A percentile compares a stretch with the other conserved stretches of the same genome.
Evolutionary conservation across 108 stramenopile species (phyloP).

Genomic region (Pseudonitzschia delicatissima): DNA sequence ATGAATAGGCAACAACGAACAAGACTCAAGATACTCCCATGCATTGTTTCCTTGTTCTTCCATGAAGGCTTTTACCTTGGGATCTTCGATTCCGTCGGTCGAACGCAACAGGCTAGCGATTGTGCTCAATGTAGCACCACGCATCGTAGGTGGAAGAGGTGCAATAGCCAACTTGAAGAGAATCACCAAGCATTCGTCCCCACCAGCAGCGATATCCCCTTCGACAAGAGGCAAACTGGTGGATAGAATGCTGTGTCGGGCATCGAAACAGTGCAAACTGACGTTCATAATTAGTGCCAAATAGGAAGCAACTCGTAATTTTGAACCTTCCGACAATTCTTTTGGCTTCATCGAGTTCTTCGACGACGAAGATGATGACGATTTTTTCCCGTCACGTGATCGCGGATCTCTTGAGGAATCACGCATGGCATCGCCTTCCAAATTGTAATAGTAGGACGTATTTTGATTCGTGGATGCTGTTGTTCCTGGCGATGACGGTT

Average conservation of each 20-base stretch:
- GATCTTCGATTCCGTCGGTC: slow-evolving; percentile 9
- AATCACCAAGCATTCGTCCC: slow-evolving; percentile 57
- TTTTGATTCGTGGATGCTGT: slow-evolving; percentile 9
- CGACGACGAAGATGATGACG: slow-evolving; percentile 12
- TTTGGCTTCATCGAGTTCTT: slow-evolving; percentile 30
- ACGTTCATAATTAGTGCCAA: slow-evolving; percentile 56
- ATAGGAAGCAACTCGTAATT: slow-evolving; percentile 43
- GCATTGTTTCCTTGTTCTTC: slow-evolving; percentile 43
- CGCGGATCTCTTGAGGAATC: background rate
- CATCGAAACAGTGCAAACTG: slow-evolving; percentile 39
- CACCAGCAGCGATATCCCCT: slow-evolving; percentile 19
- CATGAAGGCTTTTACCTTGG: slow-evolving; percentile 17
- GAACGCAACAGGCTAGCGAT: slow-evolving; percentile 65
- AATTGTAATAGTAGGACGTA: slow-evolving; percentile 77
- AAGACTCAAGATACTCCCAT: slow-evolving; percentile 76
- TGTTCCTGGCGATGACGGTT: slow-evolving; percentile 19
- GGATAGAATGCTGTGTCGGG: slow-evolving; percentile 48
- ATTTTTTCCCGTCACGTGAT: slow-evolving; percentile 11
- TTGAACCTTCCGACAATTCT: slow-evolving; percentile 60
- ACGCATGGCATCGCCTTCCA: slow-evolving; percentile 29
- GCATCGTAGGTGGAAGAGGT: slow-evolving; percentile 49
- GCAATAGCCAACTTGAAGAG: slow-evolving; percentile 66
- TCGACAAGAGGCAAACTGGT: slow-evolving; percentile 40
- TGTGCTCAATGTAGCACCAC: slow-evolving; percentile 64
- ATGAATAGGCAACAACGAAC: slow-evolving; percentile 65